A percentile compares a stretch with the other conserved stretches of the same genome.
Conservation (phyloP, 441 rosid species). For the Adansonia grandidieri region DNA sequence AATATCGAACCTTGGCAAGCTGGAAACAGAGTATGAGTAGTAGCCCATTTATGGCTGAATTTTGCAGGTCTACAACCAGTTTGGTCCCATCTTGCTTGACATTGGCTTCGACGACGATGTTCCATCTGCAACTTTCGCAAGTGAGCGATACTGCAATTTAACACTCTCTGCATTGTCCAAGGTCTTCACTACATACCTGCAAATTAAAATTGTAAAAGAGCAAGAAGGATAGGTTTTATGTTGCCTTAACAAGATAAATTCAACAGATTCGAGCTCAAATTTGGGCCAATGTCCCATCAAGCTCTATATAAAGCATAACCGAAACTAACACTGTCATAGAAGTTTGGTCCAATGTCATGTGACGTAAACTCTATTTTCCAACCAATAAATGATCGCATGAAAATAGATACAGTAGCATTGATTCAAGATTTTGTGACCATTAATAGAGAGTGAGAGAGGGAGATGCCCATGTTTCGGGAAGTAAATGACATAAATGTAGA, state of each 20-base stretch:
- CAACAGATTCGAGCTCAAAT: neutral
- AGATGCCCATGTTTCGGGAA: neutral
- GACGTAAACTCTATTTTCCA: neutral
- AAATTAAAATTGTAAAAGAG: constrained; percentile 22
- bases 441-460: neutral
- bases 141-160: constrained; percentile 91
- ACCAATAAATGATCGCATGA: neutral
- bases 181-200: constrained; percentile 95
- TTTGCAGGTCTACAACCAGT: constrained; percentile 46
- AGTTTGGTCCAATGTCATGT: neutral
- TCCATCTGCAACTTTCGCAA: constrained; percentile 64
- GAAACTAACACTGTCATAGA: neutral
- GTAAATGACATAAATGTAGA: neutral
- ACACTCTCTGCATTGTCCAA: constrained; percentile 93
- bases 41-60: constrained; percentile 19
- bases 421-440: neutral
- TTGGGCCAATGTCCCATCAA: neutral
- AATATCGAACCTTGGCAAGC: neutral
- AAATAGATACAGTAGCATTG: constrained; percentile 6
- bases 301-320: neutral
- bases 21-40: neutral
- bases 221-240: neutral
- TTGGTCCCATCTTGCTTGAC: constrained; percentile 59
- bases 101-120: constrained; percentile 45
- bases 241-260: neutral